Evolutionary conservation across 768 basidiomycete genomes (phyloP), one percentile per base, ranked within the genome.

Genomic region (Suillus brevipes): DNA sequence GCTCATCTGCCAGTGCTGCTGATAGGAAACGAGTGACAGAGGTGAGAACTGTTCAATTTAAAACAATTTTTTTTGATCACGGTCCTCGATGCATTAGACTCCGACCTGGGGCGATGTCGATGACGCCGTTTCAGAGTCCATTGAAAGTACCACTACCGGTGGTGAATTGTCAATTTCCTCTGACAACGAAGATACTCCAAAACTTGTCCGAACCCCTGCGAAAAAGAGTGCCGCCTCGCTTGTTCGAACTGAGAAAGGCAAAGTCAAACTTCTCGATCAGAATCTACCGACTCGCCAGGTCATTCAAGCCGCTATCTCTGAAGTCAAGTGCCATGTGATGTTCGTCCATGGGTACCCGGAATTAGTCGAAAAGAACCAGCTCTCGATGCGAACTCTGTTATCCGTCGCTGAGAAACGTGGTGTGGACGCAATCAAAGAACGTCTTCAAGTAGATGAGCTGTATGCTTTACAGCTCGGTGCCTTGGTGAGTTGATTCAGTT

Each of bases 401-500:
- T 1, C 20, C 6, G 4, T 47, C 0, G n/a, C 45, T 12, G 45
- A 47, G 45, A n/a, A 47, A 47, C 2, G 6, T 49, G 23, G 47
- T 4, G 10, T 47, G 23, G 10, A 49, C 5, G 23, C 47, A 49
- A 49, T 49, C 47, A 49, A 49, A 49, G 47, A 49, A 49, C 13
- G 1, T 49, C 47, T 49, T 49, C 47, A 49, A 49, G 47, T 23
- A 23, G 47, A 49, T 49, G 47, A 25, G 47, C 47, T 49, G 47
- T 49, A 49, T 49, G 47, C 47, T 49, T 49, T 23, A 49, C 47
- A 49, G 47, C 47, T 49, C 47, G 1, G 47, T 49, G 47, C 47
- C 47, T 49, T 49, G 47, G 47, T 49, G 47, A 49, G 47, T 49
- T 49, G 47, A 49, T 49, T 49, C 47, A 49, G 47, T 49, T 49